A percentile compares a stretch with the other conserved stretches of the same genome.
phyloP scores from a whole-genome alignment of 805 yeast genomes.

The Saturnispora silvae region DNA sequence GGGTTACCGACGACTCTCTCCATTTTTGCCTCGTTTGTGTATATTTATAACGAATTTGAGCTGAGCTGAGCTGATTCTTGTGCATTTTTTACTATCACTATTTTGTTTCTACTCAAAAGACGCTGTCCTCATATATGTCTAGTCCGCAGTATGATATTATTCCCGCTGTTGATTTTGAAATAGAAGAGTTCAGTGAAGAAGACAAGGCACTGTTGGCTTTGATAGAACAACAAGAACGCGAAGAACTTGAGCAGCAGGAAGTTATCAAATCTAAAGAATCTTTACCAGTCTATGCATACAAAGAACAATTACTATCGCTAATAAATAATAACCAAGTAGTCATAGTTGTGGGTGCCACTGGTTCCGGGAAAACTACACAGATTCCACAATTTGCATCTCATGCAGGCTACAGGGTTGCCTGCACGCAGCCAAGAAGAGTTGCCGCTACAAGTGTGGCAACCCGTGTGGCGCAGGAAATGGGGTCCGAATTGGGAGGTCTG shows the following conservation, averaged over 20 bases:
- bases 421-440: conserved; percentile 92
- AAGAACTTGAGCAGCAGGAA: conserved; percentile 26
- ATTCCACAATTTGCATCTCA: conserved; percentile 79
- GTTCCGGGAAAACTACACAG: conserved; percentile 94
- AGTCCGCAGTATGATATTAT: too few species aligned
- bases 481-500: conserved; percentile 64
- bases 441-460: conserved; percentile 89
- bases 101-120: too few species aligned
- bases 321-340: conserved; percentile 57
- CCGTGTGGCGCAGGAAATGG: conserved; percentile 86
- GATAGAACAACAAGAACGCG: conserved; percentile 26
- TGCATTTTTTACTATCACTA: too few species aligned
- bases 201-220: conserved; percentile 17
- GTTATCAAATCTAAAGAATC: conserved; percentile 48
- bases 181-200: conserved; percentile 21
- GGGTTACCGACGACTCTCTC: too few species aligned
- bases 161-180: too few species aligned
- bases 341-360: conserved; percentile 91
- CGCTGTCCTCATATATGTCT: too few species aligned
- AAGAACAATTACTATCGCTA: conserved; percentile 50
- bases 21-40: too few species aligned
- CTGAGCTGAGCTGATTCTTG: too few species aligned
- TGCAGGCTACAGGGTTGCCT: conserved; percentile 73
- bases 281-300: conserved; percentile 63
- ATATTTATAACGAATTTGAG: too few species aligned